These are phyloP conservation scores for Solanum peruvianum DNA, from an alignment of 257 asterid genomes.

Conservation along the genomic window DNA sequence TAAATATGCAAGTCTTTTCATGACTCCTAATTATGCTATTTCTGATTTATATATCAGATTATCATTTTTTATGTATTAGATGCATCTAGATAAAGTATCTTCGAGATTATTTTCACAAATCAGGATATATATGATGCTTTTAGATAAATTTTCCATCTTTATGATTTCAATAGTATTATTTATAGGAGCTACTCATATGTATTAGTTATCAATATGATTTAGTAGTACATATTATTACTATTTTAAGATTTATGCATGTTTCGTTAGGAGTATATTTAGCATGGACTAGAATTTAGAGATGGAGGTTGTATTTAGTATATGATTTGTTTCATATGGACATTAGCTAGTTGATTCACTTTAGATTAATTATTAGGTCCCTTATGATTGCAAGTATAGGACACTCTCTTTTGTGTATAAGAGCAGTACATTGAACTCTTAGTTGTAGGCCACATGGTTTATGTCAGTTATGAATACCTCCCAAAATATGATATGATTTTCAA, in stretches of 20 bases:
- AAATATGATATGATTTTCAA: not conserved
- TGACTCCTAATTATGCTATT: not conserved
- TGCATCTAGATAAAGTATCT: not conserved
- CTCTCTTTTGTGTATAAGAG: not conserved
- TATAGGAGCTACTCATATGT: not conserved
- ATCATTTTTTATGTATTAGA: not conserved
- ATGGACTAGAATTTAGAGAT: not conserved
- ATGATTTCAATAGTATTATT: not conserved
- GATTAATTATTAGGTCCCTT: not conserved
- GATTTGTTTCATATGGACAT: too few relatives aligned
- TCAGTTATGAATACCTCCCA: not conserved
- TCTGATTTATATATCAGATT: not conserved
- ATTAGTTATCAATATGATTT: too few relatives aligned
- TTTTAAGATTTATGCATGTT: too few relatives aligned
- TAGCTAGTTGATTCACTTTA: not conserved
- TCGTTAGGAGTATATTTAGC: not conserved
- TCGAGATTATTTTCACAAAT: not conserved
- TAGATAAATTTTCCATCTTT: not conserved
- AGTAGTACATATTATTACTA: not conserved
- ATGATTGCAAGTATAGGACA: not conserved
- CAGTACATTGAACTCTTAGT: not conserved
- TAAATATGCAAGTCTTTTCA: not conserved
- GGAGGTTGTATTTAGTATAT: not conserved
- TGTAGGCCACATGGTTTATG: not conserved
- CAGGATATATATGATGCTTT: not conserved